phyloP scores from a whole-genome alignment of 1,284 basidiomycete genomes.

The Porogramme epimiltina region DNA sequence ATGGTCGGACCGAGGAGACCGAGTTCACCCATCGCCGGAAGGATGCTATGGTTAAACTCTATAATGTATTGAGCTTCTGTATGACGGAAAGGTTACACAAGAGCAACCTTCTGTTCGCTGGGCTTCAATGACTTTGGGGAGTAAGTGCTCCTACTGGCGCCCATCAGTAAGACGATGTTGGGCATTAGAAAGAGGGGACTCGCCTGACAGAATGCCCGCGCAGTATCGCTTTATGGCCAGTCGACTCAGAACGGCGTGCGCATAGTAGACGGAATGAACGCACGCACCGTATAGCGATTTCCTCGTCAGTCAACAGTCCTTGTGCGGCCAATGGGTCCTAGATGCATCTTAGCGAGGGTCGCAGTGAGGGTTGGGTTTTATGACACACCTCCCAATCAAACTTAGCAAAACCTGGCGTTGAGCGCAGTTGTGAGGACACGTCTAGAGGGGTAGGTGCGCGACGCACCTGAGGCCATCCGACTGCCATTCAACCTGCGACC shows the following conservation, averaged over 20 bases:
- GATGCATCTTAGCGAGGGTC: neutral
- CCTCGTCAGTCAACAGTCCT: conserved; percentile 86
- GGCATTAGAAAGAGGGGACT: conserved; percentile 17
- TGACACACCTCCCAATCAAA: conserved; percentile 69
- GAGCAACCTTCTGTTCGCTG: conserved; percentile 85
- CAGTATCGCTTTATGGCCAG: conserved; percentile 65
- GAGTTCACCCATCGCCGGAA: conserved; percentile 92
- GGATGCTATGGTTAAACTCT: conserved; percentile 81
- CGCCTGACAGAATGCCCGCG: conserved; percentile 83
- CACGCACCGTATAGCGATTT: conserved; percentile 82
- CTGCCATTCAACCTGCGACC: neutral
- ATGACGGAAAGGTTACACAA: too few species aligned
- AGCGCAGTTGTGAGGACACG: neutral
- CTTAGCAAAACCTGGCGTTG: conserved; percentile 47
- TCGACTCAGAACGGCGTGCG: neutral
- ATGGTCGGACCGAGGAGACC: conserved; percentile 93
- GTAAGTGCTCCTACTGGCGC: conserved; percentile 67
- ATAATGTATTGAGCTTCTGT: conserved; percentile 4
- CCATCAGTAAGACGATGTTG: neutral
- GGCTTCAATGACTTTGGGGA: conserved; percentile 83
- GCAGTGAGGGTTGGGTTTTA: neutral
- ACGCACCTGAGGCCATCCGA: conserved; percentile 19
- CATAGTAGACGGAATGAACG: conserved; percentile 4
- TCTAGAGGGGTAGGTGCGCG: neutral
- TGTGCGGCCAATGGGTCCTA: conserved; percentile 82